Evolutionary conservation across 1,284 basidiomycete species (phyloP), one percentile per base, ranked within the genome.

Genomic region (Porogramme epimiltina): DNA sequence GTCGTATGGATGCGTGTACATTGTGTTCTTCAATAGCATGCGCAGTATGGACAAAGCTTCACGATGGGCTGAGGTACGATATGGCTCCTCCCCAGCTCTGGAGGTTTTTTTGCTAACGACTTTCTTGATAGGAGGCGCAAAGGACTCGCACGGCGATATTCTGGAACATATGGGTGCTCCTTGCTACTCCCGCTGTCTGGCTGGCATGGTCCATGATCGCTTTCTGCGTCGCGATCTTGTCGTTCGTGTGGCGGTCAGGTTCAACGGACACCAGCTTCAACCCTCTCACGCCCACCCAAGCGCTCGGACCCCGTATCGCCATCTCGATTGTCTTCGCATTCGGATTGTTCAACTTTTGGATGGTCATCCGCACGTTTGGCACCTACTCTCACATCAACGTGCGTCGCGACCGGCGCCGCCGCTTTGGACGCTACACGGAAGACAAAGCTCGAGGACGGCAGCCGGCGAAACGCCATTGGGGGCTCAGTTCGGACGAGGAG

Each of bases 131-230:
- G 84, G 87, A 90, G 68, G 84, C 87, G 20, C 78, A 81, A 47
- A 81, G 78, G 65, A 80, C 79, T 0, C 79, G 83, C 33, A 85
- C 87, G 0, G 69, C 77, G 9, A 81, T 91, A 20, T 76, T 80
- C 66, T 91, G 89, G 89, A 91, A 91, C 56, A 85, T 89, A 13
- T 91, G 89, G 89, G 84, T 90, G 1, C 62, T 91, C 9, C 72
- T 91, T 15, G 81, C 86, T 1, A 84, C 88, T 71, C 89, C 89
- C 0, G 82, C 78, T 0, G 72, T 90, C 15, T 91, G 86, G 82
- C 79, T 91, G 55, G 78, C 86, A 16, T 91, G 88, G 87, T 83
- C 87, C 0, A 85, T 91, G 78, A 71, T 88, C 16, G 73, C 82
- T 43, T 91, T 91, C 68, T 69, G 86, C 56, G 66, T 76, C 3